Conservation (phyloP, 495 filamentous ascomycete species). For the Podospora comata region DNA sequence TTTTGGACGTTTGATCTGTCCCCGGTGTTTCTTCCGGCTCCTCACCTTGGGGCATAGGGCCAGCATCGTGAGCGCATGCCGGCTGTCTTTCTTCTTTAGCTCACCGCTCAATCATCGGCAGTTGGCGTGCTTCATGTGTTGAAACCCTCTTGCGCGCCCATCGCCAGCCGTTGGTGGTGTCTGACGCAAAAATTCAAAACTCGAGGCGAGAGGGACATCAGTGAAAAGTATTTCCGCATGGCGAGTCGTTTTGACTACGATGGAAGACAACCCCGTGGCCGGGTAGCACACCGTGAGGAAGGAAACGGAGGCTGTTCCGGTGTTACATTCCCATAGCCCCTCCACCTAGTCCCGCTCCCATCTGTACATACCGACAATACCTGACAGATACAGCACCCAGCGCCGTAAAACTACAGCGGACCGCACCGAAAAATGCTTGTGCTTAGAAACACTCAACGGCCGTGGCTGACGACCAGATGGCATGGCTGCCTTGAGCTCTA, state of each 20-base stretch:
- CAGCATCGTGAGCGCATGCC: constrained; percentile 16
- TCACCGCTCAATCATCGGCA: constrained; percentile 17
- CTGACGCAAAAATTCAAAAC: not conserved
- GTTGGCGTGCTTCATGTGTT: constrained; percentile 1
- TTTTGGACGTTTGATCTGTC: constrained; percentile 7
- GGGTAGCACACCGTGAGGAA: not conserved
- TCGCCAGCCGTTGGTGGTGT: not conserved
- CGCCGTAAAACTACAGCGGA: not conserved
- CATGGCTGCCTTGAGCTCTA: not conserved
- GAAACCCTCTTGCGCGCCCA: not conserved
- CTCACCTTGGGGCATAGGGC: constrained; percentile 16
- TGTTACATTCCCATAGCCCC: not conserved
- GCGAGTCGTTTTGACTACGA: not conserved
- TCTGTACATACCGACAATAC: not conserved
- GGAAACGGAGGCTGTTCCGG: not conserved
- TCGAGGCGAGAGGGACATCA: not conserved
- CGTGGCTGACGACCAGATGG: not conserved
- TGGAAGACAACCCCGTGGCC: not conserved
- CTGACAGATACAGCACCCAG: no score
- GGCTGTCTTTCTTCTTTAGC: not conserved
- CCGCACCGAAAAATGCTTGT: constrained; percentile 15
- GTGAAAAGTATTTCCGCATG: not conserved
- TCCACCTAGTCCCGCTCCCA: not conserved
- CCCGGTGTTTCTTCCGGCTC: not conserved
- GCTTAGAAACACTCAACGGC: not conserved